phyloP scores from a whole-genome alignment of 129 eudicot genomes.

The Saposhnikovia divaricata region DNA sequence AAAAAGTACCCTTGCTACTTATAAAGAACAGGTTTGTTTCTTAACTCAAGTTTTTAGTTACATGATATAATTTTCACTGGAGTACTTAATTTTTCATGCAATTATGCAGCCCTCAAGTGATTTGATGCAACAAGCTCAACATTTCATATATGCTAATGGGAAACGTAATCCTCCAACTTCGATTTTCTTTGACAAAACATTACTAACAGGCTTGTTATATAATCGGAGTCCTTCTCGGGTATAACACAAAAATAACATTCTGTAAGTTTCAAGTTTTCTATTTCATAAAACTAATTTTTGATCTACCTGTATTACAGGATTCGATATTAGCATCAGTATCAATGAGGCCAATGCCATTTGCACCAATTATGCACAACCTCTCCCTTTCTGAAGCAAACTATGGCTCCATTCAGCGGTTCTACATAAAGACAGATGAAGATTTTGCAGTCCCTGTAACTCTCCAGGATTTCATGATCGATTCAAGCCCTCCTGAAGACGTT shows the following conservation, averaged over 20 bases:
- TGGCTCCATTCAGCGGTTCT: conserved; percentile 30
- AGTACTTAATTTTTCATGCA: background rate
- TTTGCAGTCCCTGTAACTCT: conserved; percentile 19
- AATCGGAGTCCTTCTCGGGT: conserved; percentile 36
- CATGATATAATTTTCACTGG: background rate
- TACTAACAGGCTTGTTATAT: conserved; percentile 22
- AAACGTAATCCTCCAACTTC: conserved; percentile 29
- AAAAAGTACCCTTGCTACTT: conserved; percentile 27
- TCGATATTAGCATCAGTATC: conserved; percentile 32
- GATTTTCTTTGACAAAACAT: conserved; percentile 19
- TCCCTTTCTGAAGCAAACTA: conserved; percentile 26
- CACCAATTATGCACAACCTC: conserved; percentile 25
- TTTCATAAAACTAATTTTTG: background rate
- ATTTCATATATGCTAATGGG: conserved; percentile 31
- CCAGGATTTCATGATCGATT: conserved; percentile 28
- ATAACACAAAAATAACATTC: background rate
- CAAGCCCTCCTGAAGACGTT: conserved; percentile 30
- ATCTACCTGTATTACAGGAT: conserved; percentile 15
- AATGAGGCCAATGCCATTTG: conserved; percentile 33
- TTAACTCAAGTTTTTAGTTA: background rate
- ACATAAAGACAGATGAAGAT: conserved; percentile 35
- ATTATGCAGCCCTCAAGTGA: conserved; percentile 25
- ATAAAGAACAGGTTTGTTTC: conserved; percentile 26
- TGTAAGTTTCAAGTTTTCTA: background rate
- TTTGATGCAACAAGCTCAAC: conserved; percentile 26